These are phyloP conservation scores for Xerophyta viscosa DNA, from an alignment of 106 monocot species.

Conservation along the genomic window DNA sequence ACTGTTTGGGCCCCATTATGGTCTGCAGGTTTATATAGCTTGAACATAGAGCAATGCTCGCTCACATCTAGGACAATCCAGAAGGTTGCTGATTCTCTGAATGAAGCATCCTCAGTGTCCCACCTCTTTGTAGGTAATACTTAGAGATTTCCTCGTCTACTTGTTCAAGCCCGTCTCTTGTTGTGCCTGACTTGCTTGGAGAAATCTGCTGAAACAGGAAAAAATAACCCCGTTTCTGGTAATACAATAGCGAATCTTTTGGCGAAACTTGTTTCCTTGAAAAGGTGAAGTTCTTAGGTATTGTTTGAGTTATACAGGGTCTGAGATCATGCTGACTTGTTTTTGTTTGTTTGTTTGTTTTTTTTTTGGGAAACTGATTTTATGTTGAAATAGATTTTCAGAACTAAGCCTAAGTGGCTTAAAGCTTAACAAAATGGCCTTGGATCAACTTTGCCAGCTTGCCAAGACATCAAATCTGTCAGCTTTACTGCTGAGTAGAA, in stretches of 20 bases:
- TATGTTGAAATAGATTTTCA: conserved; percentile 54
- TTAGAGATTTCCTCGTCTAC: background rate
- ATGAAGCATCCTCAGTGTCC: conserved; percentile 60
- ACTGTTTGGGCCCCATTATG: too few relatives aligned
- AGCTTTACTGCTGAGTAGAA: conserved; percentile 52
- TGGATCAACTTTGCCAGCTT: conserved; percentile 62
- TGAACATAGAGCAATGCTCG: conserved; percentile 81
- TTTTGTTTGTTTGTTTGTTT: too few relatives aligned
- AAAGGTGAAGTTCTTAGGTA: conserved; percentile 29
- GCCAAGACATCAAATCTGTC: conserved; percentile 54
- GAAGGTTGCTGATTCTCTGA: conserved; percentile 67
- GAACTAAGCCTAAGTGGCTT: conserved; percentile 72
- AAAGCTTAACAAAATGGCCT: conserved; percentile 57
- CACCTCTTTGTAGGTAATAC: conserved; percentile 86
- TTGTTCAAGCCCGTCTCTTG: too few relatives aligned
- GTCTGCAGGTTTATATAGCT: conserved; percentile 78
- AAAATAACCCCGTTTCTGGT: conserved; percentile 80
- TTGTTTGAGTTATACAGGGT: too few relatives aligned
- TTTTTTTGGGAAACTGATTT: background rate
- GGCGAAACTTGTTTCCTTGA: conserved; percentile 60
- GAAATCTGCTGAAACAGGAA: conserved; percentile 35
- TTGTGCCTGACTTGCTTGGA: conserved; percentile 2
- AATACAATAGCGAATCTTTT: conserved; percentile 65
- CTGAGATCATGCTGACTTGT: background rate
- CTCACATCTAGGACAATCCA: conserved; percentile 95